Percentiles rank a stretch among this genome's conserved stretches.
Conservation (phyloP, 345 rosid genomes). For the Salix viminalis region DNA sequence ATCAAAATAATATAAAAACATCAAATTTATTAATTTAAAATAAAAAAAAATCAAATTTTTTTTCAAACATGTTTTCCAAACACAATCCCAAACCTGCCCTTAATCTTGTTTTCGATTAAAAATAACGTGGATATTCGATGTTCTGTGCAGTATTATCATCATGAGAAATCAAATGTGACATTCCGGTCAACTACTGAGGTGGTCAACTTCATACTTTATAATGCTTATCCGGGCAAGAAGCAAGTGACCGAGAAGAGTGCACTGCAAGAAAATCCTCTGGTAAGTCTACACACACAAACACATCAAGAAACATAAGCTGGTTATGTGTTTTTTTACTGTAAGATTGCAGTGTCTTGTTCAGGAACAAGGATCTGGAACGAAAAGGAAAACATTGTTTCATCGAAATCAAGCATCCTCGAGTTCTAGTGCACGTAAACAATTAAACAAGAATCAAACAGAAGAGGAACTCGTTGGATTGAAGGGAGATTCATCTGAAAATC, state of each 20-base stretch:
- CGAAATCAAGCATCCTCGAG: neutral
- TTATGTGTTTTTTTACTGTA: too few relatives aligned
- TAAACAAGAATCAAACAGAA: neutral
- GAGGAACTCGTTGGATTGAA: neutral
- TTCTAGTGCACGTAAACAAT: neutral
- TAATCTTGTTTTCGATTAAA: too few relatives aligned
- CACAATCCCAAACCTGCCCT: too few relatives aligned
- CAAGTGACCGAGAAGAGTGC: neutral
- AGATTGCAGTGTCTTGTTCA: too few relatives aligned
- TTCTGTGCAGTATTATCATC: constrained; percentile 9
- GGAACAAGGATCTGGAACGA: too few relatives aligned
- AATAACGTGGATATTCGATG: too few relatives aligned
- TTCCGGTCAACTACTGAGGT: constrained; percentile 3
- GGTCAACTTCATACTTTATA: neutral
- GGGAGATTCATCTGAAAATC: neutral
- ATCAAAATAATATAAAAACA: too few relatives aligned
- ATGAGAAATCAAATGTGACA: neutral
- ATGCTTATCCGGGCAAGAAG: neutral
- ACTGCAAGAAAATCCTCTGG: neutral
- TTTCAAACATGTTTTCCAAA: too few relatives aligned
- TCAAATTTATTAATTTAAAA: too few relatives aligned
- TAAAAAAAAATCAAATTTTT: too few relatives aligned
- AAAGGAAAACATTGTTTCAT: too few relatives aligned
- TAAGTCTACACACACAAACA: neutral
- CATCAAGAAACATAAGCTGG: too few relatives aligned